Conservation (phyloP, 495 filamentous ascomycete species). For the Trichoderma asperelloides region DNA sequence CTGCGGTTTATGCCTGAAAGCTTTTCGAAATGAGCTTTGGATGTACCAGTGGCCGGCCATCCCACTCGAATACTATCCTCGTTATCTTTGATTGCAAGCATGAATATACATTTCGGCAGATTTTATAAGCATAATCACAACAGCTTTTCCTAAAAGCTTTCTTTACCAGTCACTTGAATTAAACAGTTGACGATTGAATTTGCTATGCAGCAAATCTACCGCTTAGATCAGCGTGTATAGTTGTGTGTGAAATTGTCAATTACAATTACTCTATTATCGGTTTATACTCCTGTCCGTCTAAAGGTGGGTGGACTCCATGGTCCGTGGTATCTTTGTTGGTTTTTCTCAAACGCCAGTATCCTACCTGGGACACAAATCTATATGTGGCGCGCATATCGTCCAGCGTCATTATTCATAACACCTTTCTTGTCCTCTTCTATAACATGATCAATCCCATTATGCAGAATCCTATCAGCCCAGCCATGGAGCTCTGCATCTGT, state of each 20-base stretch:
- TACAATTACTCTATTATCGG: slow-evolving; percentile 2
- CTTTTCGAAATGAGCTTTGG: neutral
- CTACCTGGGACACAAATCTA: slow-evolving; percentile 1
- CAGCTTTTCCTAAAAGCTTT: neutral
- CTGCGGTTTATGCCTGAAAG: too few relatives aligned
- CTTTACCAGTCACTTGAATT: neutral
- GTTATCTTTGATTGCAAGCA: neutral
- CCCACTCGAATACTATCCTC: neutral
- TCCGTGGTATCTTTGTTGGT: slow-evolving; percentile 6
- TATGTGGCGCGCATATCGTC: slow-evolving; percentile 2
- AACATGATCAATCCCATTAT: slow-evolving; percentile 9
- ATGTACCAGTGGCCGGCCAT: neutral
- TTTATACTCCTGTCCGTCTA: neutral
- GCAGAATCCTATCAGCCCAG: slow-evolving; percentile 12
- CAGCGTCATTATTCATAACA: slow-evolving; percentile 8
- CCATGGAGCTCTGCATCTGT: slow-evolving; percentile 9
- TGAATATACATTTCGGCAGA: neutral
- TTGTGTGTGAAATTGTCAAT: neutral
- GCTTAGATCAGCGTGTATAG: neutral
- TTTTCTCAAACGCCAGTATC: slow-evolving; percentile 3
- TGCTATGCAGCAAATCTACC: neutral
- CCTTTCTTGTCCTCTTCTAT: neutral
- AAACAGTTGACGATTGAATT: neutral
- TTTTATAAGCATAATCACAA: neutral
- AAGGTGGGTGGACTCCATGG: neutral